These are phyloP conservation scores for Alternaria consortialis DNA, from an alignment of 2,329 filamentous ascomycete species.

Conservation along the genomic window DNA sequence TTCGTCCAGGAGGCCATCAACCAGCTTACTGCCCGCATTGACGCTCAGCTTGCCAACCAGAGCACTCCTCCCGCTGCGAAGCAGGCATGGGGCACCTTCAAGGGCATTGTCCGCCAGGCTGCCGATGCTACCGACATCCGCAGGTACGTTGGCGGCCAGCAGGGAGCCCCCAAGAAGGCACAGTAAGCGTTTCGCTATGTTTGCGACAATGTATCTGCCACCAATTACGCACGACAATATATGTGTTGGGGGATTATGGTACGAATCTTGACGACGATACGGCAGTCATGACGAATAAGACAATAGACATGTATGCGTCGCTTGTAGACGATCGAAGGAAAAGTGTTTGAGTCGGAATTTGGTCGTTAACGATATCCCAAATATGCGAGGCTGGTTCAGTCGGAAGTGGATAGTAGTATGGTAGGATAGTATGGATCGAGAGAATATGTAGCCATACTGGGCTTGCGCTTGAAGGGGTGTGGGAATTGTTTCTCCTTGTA, in stretches of 20 bases:
- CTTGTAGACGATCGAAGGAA: constrained; percentile 1
- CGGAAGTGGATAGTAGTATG: neutral
- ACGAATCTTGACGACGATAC: constrained; percentile 36
- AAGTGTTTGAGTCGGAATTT: constrained; percentile 12
- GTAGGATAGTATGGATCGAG: neutral
- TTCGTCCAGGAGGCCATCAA: constrained; percentile 88
- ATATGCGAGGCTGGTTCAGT: constrained; percentile 1
- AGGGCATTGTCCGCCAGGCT: constrained; percentile 75
- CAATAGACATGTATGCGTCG: constrained; percentile 12
- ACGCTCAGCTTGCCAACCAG: constrained; percentile 85
- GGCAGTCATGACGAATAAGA: constrained; percentile 27
- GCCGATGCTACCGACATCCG: constrained; percentile 81
- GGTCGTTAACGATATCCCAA: constrained; percentile 17
- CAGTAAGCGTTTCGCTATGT: constrained; percentile 46
- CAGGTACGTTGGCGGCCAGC: constrained; percentile 70
- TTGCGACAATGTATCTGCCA: constrained; percentile 27
- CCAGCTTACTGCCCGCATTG: constrained; percentile 76
- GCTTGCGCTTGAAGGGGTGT: neutral
- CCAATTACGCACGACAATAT: constrained; percentile 21
- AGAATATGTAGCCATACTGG: neutral
- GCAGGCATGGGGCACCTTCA: constrained; percentile 81
- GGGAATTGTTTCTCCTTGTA: neutral
- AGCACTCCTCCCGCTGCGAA: constrained; percentile 82
- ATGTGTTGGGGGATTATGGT: constrained; percentile 24
- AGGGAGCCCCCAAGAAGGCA: constrained; percentile 70